Evolutionary conservation across 2,329 filamentous ascomycete species (phyloP), one percentile per base, ranked within the genome.

Genomic region (Neonectria faginata): DNA sequence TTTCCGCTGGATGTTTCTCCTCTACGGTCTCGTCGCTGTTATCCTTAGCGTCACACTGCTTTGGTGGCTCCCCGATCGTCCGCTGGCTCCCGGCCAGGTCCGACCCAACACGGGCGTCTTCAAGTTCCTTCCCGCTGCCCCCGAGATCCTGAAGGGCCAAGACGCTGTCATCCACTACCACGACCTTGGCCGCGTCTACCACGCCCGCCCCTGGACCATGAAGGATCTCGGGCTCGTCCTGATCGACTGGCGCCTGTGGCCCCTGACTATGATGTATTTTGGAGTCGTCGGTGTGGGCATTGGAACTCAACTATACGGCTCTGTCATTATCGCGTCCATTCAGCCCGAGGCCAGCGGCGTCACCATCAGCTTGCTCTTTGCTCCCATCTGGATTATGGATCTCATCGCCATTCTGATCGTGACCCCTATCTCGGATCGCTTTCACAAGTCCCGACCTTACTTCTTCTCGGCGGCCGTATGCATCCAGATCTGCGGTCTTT

Each of bases 331-430:
- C 73, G 85, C 87, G 16, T 88, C 89, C 10, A 96, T 96, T 74
- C 89, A 94, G 75, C 88, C 92, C 0, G 80, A 81, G 0, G 89
- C 97, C 63, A 92, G 87, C 3, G 88, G 88, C 27, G 86, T 97
- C 31, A 85, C 92, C 68, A 85, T 97, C 67, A 95, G 92, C 80
- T 81, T 97, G 73, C 84, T 97, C 29, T 94, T 94, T 74, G 93
- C 94, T 2, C 94, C 94, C 0, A 97, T 97, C 74, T 97, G 94
- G 94, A 91, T 97, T 70, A 93, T 94, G 90, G 94, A 97, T 75
- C 86, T 97, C 41, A 90, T 94, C 61, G 92, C 93, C 39, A 97
- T 97, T 74, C 84, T 97, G 52, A 83, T 97, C 18, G 85, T 97
- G 22, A 97, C 93, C 1, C 94, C 94, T 1, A 84, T 97, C 65